Conservation (phyloP, 2,329 filamentous ascomycete species). For the Emericellopsis atlantica region DNA sequence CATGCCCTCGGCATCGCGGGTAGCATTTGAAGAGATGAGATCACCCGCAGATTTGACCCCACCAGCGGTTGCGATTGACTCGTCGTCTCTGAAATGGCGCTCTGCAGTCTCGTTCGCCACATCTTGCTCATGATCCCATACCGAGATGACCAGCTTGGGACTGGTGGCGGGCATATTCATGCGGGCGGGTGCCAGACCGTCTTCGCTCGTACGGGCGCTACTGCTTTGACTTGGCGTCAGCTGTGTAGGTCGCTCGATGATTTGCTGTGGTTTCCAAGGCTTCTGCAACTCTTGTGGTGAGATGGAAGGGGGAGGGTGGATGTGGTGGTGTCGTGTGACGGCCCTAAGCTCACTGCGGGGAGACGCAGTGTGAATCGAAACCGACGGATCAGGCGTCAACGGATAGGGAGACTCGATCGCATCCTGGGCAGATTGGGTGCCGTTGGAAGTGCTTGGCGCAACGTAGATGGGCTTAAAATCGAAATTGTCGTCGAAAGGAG, state of each 20-base stretch:
- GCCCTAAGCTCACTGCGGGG: slow-evolving; percentile 21
- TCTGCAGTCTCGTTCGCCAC: slow-evolving; percentile 23
- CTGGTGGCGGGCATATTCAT: slow-evolving; percentile 31
- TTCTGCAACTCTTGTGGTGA: slow-evolving; percentile 28
- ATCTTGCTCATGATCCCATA: slow-evolving; percentile 34
- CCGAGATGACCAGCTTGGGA: slow-evolving; percentile 42
- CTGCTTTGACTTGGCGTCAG: slow-evolving; percentile 36
- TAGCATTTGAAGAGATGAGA: slow-evolving; percentile 13
- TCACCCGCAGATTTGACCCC: slow-evolving; percentile 26
- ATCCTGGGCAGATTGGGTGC: slow-evolving; percentile 2
- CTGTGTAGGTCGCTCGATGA: slow-evolving; percentile 18
- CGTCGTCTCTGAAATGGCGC: slow-evolving; percentile 21
- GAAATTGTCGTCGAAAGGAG: slow-evolving; percentile 26
- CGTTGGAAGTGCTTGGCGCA: too few relatives aligned
- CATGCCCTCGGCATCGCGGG: slow-evolving; percentile 25
- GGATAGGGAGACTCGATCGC: slow-evolving; percentile 22
- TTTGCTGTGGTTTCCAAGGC: slow-evolving; percentile 20
- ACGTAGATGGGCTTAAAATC: too few relatives aligned
- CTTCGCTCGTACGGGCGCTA: slow-evolving; percentile 35
- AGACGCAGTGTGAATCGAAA: slow-evolving; percentile 31
- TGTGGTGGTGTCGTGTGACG: slow-evolving; percentile 9
- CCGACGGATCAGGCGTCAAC: slow-evolving; percentile 38
- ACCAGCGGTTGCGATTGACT: slow-evolving; percentile 5
- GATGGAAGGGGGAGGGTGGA: slow-evolving; percentile 19
- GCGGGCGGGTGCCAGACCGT: slow-evolving; percentile 24